Base-by-base conservation (phyloP, 495 filamentous ascomycete genomes). In the Aspergillus baeticus region DNA sequence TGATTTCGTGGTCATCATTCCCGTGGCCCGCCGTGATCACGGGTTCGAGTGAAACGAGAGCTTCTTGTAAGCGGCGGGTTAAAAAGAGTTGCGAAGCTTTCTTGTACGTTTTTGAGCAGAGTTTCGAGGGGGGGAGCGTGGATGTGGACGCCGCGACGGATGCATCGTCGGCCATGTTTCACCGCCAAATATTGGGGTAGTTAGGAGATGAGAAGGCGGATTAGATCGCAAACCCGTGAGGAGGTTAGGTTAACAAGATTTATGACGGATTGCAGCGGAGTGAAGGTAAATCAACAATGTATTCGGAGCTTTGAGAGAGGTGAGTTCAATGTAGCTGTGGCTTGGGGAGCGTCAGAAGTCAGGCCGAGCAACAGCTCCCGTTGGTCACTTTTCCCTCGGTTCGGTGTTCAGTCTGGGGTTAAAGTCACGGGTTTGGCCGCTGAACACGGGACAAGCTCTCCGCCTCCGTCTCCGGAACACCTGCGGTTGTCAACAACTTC, bases 11-110 rank as follows among this genome's bases (percentile, higher is more conserved):
- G 13, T 73, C 71, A 42, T 72, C 68, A 51, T 68, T 58, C 26
- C 61, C 22, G 51, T 56, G 59, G 20, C 74, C 67, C 3, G 62
- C 51, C 0, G 80, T 81, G 53, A 98, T 86, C 54, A 96, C 78
- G 2, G 92, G 90, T 26, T 92, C 77, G 26, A 98, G 80, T 2
- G 84, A 87, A 4, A 85, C 83, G n/a, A 96, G 78, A 0, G 93
- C 89, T 71, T 98, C 94, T 58, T 87, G 86, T 38, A 98, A 77
- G 10, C 93, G 87, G 64, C 93, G 91, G 64, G 95, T 98, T 37
- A 98, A 76, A 71, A 93, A 98, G 6, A 97, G 83, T 56, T 91
- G 87, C 10, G 90, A 91, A 41, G 93, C 89, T 73, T 93, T 90
- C 57, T 92, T 87, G 74, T 96, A 97, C 41, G 74, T 76, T 57